A percentile compares a stretch with the other conserved stretches of the same genome.
phyloP scores from a whole-genome alignment of 1,284 basidiomycete species.

The Ganoderma boninense region DNA sequence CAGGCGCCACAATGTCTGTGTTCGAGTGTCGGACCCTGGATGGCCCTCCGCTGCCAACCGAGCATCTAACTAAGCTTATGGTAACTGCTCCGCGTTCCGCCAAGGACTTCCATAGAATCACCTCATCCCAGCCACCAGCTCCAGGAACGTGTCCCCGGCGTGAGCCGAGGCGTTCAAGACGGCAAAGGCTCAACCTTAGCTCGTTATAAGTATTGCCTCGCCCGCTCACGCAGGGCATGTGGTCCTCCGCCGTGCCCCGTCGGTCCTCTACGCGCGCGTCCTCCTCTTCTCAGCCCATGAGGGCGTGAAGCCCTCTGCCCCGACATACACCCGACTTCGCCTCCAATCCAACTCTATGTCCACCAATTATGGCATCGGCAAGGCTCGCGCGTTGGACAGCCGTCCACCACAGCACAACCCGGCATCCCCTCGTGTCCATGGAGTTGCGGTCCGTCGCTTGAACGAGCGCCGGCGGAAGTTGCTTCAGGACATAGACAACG shows the following conservation, averaged over 20 bases:
- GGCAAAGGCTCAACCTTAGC: conserved; percentile 9
- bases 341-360: conserved; percentile 6
- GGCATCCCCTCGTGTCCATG: not conserved
- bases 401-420: conserved; percentile 7
- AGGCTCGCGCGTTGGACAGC: conserved; percentile 10
- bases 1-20: not conserved
- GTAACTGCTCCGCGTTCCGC: not conserved
- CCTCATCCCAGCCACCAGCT: conserved; percentile 15
- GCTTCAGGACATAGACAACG: conserved; percentile 64
- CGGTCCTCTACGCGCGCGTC: not conserved
- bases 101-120: not conserved
- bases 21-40: not conserved
- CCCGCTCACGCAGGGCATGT: not conserved
- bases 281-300: conserved; percentile 14
- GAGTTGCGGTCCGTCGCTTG: conserved; percentile 29
- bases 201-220: conserved; percentile 28
- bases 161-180: conserved; percentile 17
- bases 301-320: conserved; percentile 24
- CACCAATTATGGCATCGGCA: conserved; percentile 12
- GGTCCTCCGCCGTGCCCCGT: not conserved
- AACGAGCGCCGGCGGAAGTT: conserved; percentile 55
- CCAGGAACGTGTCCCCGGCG: conserved; percentile 16
- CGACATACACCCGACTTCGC: not conserved
- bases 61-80: not conserved
- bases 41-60: not conserved